Percentiles rank a stretch among this genome's conserved stretches.
Conservation (phyloP, 306 rosid species). For the Carpinus fangiana region DNA sequence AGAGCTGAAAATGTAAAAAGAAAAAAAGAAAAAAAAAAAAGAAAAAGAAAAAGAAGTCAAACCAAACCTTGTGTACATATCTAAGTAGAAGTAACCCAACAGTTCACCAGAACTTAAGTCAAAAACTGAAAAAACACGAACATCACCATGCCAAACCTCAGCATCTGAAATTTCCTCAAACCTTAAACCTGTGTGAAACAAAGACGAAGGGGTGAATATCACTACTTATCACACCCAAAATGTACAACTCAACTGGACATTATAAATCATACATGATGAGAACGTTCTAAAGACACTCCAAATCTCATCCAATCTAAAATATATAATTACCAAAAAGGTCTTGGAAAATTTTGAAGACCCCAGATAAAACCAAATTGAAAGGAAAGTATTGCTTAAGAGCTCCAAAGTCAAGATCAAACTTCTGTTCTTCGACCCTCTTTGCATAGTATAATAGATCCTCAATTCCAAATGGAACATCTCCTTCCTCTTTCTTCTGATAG, state of each 20-base stretch:
- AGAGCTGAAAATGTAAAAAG: slow-evolving; percentile 4
- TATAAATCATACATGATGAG: not conserved
- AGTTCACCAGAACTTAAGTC: slow-evolving; percentile 80
- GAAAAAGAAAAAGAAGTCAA: too few species aligned
- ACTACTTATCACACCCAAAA: slow-evolving; percentile 12
- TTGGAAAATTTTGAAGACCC: slow-evolving; percentile 86
- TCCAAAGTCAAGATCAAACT: slow-evolving; percentile 66
- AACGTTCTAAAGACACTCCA: not conserved
- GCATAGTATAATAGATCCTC: slow-evolving; percentile 82
- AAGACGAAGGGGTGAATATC: slow-evolving; percentile 17
- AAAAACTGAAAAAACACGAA: slow-evolving; percentile 64
- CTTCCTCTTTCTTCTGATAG: slow-evolving; percentile 86
- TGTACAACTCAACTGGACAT: slow-evolving; percentile 6
- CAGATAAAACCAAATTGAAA: slow-evolving; percentile 79
- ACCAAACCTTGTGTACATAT: slow-evolving; percentile 70
- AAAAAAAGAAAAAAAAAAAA: not conserved
- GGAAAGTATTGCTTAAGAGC: slow-evolving; percentile 92
- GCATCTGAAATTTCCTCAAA: slow-evolving; percentile 76
- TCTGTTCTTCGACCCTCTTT: slow-evolving; percentile 72
- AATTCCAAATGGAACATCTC: slow-evolving; percentile 80
- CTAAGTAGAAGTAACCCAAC: slow-evolving; percentile 88
- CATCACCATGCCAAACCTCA: slow-evolving; percentile 91
- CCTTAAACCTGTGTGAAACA: slow-evolving; percentile 63
- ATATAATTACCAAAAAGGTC: slow-evolving; percentile 78
- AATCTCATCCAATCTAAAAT: slow-evolving; percentile 22